These are phyloP conservation scores for Thermochaetoides thermophila DNA, from an alignment of 495 filamentous ascomycete species.

Conservation along the genomic window DNA sequence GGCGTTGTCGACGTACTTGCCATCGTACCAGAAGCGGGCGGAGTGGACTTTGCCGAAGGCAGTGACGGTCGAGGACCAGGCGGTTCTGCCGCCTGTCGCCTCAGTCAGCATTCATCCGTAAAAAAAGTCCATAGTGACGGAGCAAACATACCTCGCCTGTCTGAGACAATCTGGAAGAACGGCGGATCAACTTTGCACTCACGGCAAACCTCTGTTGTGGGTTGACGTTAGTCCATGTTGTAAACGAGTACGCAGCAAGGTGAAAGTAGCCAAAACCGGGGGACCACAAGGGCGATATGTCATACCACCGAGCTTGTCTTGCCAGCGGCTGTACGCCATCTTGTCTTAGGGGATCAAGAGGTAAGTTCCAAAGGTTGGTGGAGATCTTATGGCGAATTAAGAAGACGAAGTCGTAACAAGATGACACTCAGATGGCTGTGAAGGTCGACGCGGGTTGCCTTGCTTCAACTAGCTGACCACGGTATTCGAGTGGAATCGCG, in stretches of 20 bases:
- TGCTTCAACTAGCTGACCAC: no score
- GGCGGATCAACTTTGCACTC: slow-evolving; percentile 39
- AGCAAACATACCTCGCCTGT: slow-evolving; percentile 52
- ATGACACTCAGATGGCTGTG: no score
- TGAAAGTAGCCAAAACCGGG: no score
- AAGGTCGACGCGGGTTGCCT: no score
- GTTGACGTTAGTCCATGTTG: background rate
- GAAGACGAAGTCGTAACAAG: no score
- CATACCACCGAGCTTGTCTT: slow-evolving; percentile 17
- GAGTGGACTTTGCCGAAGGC: slow-evolving; percentile 39
- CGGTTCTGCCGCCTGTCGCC: slow-evolving; percentile 64
- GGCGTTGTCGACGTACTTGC: slow-evolving; percentile 70
- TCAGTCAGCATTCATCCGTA: no score
- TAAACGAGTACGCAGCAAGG: background rate
- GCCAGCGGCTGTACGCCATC: slow-evolving; percentile 15
- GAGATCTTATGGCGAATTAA: no score
- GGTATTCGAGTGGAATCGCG: no score
- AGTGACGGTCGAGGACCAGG: slow-evolving; percentile 66
- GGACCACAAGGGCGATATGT: no score
- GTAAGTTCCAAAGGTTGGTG: background rate
- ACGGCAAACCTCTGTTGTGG: slow-evolving; percentile 45
- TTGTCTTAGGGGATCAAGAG: background rate
- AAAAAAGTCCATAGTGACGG: background rate
- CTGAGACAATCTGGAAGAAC: slow-evolving; percentile 57
- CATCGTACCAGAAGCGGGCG: slow-evolving; percentile 87